phyloP scores from a whole-genome alignment of 2,329 filamentous ascomycete genomes.

The Diplodia seriata region DNA sequence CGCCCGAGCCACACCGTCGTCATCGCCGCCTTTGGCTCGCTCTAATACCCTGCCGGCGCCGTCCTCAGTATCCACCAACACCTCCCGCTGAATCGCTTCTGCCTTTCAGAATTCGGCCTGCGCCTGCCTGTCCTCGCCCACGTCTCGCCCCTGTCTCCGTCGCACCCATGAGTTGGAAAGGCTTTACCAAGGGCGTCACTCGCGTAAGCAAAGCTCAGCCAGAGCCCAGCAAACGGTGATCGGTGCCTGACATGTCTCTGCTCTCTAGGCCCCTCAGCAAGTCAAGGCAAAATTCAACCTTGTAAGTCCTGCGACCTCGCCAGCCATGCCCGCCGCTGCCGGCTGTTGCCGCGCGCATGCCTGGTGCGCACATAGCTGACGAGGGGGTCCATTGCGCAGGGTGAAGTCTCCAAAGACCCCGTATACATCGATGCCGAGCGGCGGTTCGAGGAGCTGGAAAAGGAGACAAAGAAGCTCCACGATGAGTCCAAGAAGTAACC shows the following conservation, averaged over 20 bases:
- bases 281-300: conserved; percentile 94
- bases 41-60: conserved; percentile 28
- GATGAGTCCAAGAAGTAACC: conserved; percentile 86
- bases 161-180: conserved; percentile 88
- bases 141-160: background rate
- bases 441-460: conserved; percentile 91
- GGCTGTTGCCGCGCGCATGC: background rate
- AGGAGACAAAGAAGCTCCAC: conserved; percentile 94
- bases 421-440: conserved; percentile 95
- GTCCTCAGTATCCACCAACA: conserved; percentile 22
- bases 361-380: conserved; percentile 30
- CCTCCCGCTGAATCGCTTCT: conserved; percentile 3
- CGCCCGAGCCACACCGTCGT: conserved; percentile 28
- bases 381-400: conserved; percentile 51
- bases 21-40: conserved; percentile 27
- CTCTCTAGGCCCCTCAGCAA: conserved; percentile 79
- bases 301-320: conserved; percentile 44
- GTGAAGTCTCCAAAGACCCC: conserved; percentile 92
- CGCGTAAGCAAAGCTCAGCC: conserved; percentile 65
- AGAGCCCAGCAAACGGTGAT: conserved; percentile 5
- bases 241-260: conserved; percentile 29
- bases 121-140: background rate
- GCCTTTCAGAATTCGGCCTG: background rate
- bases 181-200: conserved; percentile 86
- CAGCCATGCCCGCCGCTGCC: background rate